Evolutionary conservation across 2,329 filamentous ascomycete genomes (phyloP), one percentile per base, ranked within the genome.

Genomic region (Penicillium sp.): DNA sequence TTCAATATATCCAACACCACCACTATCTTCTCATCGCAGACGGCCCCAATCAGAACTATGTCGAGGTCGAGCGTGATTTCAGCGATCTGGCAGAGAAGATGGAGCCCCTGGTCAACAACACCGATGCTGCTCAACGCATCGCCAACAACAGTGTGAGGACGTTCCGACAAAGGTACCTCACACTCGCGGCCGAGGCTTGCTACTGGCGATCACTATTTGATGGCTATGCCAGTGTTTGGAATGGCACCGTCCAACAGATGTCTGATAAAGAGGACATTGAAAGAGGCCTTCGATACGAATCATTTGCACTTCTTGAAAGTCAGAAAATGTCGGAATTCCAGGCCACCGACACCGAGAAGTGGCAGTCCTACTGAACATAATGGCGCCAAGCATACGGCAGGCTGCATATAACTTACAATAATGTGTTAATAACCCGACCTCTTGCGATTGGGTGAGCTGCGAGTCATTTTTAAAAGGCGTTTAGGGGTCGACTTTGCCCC

Each of bases 31-130:
- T 78, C 18, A 61, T 69, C 7, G 54, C 70, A 12, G 61, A 61
- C 10, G 76, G 75, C 0, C 69, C 73, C 3, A 56, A 73, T 9
- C 75, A 77, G 56, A 78, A 78, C 57, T 76, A 69, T 37, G 69
- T 78, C 28, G 67, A 73, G 49, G 75, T 78, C 3, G 64, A 73
- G 45, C 65, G 70, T 12, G 73, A 79, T 61, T 85, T 82, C 64
- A 78, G 78, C 55, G 80, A 85, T 55, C 72, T 81, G 51, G 54
- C 63, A 2, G 56, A 64, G 7, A 71, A 66, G 33, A 68, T 75
- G 46, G 50, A 72, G 3, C 62, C 64, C 4, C 58, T 77, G 4
- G 57, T 73, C 19, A 52, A 52, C 7, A 56, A 77, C 48, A 66
- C 66, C 4, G 57, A 65, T 3, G 60, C 65, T 9, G 75, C 76